phyloP scores from a whole-genome alignment of 148 eudicot genomes.

The Fallopia convolvulus region DNA sequence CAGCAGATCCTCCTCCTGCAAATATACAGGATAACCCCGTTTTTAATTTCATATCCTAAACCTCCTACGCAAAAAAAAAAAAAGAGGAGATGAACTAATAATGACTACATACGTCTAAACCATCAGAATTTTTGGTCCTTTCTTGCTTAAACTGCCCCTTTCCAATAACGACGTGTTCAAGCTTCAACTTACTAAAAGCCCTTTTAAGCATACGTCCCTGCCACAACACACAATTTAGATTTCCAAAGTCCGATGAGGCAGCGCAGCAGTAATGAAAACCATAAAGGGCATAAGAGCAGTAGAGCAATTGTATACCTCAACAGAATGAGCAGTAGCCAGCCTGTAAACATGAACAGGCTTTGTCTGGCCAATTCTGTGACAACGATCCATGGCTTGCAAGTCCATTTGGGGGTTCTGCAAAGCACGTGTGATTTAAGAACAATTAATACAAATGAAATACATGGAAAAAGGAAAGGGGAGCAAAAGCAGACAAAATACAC shows the following conservation, averaged over 20 bases:
- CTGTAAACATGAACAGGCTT: slow-evolving; percentile 99
- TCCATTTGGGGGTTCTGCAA: slow-evolving; percentile 98
- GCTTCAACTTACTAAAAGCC: slow-evolving; percentile 92
- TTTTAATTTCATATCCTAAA: background rate
- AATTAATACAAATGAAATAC: background rate
- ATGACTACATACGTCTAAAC: slow-evolving; percentile 41
- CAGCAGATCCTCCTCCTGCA: slow-evolving; percentile 84
- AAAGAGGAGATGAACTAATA: background rate
- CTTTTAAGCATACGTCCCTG: slow-evolving; percentile 93
- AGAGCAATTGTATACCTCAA: slow-evolving; percentile 49
- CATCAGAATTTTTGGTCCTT: slow-evolving; percentile 34
- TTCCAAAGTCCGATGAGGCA: background rate
- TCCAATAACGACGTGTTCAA: slow-evolving; percentile 96
- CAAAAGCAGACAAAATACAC: background rate
- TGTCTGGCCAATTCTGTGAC: slow-evolving; percentile 98
- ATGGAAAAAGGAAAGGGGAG: background rate
- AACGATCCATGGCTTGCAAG: slow-evolving; percentile 98
- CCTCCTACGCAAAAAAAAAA: background rate
- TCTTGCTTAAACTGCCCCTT: slow-evolving; percentile 92
- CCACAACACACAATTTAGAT: background rate
- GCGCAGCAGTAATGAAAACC: background rate
- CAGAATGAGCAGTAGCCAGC: slow-evolving; percentile 89
- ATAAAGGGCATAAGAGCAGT: background rate
- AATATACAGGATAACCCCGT: background rate
- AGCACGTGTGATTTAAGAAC: slow-evolving; percentile 10